phyloP scores from a whole-genome alignment of 2,329 filamentous ascomycete genomes.

The Diaporthe destruens region DNA sequence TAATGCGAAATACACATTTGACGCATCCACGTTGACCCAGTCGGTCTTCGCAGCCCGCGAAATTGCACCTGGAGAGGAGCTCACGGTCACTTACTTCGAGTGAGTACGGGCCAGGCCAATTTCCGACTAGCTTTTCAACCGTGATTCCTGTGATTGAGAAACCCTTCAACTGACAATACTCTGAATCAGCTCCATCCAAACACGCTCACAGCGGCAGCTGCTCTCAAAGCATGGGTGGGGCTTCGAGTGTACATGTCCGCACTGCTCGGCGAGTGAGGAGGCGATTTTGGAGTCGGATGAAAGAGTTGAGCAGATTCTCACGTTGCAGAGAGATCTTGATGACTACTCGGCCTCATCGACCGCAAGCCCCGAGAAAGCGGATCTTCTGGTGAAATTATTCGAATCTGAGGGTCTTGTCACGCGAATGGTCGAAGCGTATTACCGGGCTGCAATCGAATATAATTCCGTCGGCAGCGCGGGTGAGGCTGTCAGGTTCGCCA shows the following conservation, averaged over 20 bases:
- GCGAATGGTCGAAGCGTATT: conserved; percentile 53
- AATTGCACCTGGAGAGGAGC: conserved; percentile 55
- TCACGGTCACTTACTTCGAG: conserved; percentile 58
- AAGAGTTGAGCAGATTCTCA: conserved; percentile 50
- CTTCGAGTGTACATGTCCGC: conserved; percentile 54
- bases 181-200: conserved; percentile 49
- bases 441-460: conserved; percentile 55
- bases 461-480: conserved; percentile 52
- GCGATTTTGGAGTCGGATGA: conserved; percentile 50
- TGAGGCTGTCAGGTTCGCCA: conserved; percentile 51
- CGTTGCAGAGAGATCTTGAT: conserved; percentile 51
- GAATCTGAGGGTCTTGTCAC: conserved; percentile 51
- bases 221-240: conserved; percentile 52
- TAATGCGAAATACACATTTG: conserved; percentile 57
- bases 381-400: conserved; percentile 54
- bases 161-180: background rate
- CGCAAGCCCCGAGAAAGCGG: conserved; percentile 52
- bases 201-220: conserved; percentile 48
- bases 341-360: conserved; percentile 49
- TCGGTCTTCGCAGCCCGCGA: conserved; percentile 53
- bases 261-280: conserved; percentile 49
- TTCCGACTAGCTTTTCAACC: background rate
- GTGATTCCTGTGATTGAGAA: conserved; percentile 26
- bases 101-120: conserved; percentile 36
- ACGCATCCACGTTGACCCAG: conserved; percentile 53